Conservation (phyloP, 495 filamentous ascomycete species). For the Haplographium delicatum region DNA sequence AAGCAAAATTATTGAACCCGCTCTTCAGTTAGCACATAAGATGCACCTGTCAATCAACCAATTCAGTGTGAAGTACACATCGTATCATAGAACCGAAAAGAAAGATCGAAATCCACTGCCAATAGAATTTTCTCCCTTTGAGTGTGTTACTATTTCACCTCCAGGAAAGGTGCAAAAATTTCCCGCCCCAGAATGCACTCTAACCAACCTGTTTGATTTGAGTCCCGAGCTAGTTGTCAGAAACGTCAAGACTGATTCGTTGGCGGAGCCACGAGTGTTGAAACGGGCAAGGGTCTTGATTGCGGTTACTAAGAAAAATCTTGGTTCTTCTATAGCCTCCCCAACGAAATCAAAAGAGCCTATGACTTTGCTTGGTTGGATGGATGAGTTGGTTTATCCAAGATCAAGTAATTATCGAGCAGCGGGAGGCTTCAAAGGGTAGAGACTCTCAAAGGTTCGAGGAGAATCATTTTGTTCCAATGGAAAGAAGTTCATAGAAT, state of each 20-base stretch:
- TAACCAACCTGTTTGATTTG: conserved; percentile 10
- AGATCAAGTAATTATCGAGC: too few species aligned
- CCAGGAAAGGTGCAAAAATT: not conserved
- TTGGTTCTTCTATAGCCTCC: not conserved
- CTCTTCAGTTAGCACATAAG: conserved; percentile 7
- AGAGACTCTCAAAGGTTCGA: too few species aligned
- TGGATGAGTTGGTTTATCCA: not conserved
- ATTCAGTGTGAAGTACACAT: conserved; percentile 3
- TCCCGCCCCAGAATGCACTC: not conserved
- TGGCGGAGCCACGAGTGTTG: conserved; percentile 3
- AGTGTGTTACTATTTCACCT: not conserved
- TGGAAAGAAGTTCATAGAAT: too few species aligned
- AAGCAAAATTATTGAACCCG: conserved; percentile 3
- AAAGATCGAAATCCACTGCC: not conserved
- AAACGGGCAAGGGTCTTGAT: conserved; percentile 4
- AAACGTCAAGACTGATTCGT: not conserved
- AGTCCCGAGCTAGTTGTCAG: not conserved
- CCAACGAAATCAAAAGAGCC: not conserved
- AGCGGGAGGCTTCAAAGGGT: too few species aligned
- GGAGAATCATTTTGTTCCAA: not conserved
- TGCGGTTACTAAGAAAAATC: not conserved
- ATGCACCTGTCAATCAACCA: conserved; percentile 7
- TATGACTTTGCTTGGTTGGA: not conserved
- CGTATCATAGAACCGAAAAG: not conserved
- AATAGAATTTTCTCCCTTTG: not conserved